Percentiles rank a stretch among this genome's conserved stretches.
These are phyloP conservation scores for Heliocybe sulcata DNA, from an alignment of 1,284 basidiomycete genomes.

Conservation along the genomic window DNA sequence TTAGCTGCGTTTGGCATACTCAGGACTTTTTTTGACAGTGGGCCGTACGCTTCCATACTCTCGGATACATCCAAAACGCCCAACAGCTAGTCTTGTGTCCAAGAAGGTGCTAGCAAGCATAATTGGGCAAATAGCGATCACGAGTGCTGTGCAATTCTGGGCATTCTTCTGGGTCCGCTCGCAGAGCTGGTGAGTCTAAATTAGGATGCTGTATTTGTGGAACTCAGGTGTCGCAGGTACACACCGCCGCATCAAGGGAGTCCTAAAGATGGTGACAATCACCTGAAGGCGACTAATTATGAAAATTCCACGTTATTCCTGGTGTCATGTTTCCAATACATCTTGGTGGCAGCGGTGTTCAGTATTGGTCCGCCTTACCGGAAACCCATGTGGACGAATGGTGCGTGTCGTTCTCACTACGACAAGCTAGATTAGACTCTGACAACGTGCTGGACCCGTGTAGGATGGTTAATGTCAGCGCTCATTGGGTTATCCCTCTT, in stretches of 20 bases:
- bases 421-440: constrained; percentile 1
- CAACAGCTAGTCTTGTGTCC: constrained; percentile 94
- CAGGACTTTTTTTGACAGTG: constrained; percentile 49
- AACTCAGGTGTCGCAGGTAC: constrained; percentile 40
- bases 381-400: constrained; percentile 92
- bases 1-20: not conserved
- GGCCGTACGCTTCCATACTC: constrained; percentile 89
- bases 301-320: constrained; percentile 94
- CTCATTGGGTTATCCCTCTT: constrained; percentile 62
- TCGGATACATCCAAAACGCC: constrained; percentile 83
- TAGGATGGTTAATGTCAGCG: constrained; percentile 53
- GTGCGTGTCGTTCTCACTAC: constrained; percentile 40
- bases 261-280: constrained; percentile 56
- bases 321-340: constrained; percentile 97
- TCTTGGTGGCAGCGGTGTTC: constrained; percentile 94
- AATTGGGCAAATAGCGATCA: constrained; percentile 89
- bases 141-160: constrained; percentile 79
- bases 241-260: constrained; percentile 44
- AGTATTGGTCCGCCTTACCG: constrained; percentile 97
- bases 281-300: constrained; percentile 86
- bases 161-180: constrained; percentile 84
- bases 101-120: constrained; percentile 94
- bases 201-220: not conserved
- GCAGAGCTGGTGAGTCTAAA: constrained; percentile 67
- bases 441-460: constrained; percentile 7